Evolutionary conservation across 179 eudicot species (phyloP), one percentile per base, ranked within the genome.

Genomic region (Gypsophila paniculata): DNA sequence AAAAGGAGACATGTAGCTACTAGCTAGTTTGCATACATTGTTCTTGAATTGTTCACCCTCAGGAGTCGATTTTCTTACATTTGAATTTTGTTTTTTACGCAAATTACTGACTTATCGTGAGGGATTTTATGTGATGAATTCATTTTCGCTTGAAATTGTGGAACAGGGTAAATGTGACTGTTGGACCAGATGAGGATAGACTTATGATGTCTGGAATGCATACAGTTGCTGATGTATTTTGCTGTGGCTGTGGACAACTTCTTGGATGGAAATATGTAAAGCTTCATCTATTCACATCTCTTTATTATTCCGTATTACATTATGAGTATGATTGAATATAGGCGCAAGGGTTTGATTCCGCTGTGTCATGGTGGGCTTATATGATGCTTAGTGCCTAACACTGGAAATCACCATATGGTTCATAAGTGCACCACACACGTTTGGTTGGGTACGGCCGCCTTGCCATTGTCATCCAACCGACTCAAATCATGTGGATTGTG

Each of bases 201-300:
- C 66, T 66, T 51, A 78, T 83, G 86, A 74, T 78, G 75, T 83
- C 86, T 11, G 86, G 86, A 70, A 32, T 81, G 77, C 86, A 83
- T 68, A 76, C 84, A 32, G 86, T 83, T 62, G 82, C 82, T 2
- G 86, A 83, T 46, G 58, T 83, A 39, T 83, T 75, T 71, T 83
- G 86, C 34, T 83, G 86, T 67, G 74, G 78, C 57, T 83, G 86
- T 59, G 82, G 86, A 25, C 84, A 83, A 73, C 80, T 83, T 38
- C 78, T 81, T 61, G 86, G 86, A 66, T 83, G 86, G 86, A 83
- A 83, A 83, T 83, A 83, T 71, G 86, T 83, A 76, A 65, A 75
- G 80, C 69, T 51, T 72, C 39, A 53, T 65, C 5, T 3, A 7
- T 6, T 25, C 8, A 26, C 39, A 0, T 46, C 26, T 32, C 55